Base-by-base conservation (phyloP, 441 rosid genomes). In the Euphorbia schlechtendalii region DNA sequence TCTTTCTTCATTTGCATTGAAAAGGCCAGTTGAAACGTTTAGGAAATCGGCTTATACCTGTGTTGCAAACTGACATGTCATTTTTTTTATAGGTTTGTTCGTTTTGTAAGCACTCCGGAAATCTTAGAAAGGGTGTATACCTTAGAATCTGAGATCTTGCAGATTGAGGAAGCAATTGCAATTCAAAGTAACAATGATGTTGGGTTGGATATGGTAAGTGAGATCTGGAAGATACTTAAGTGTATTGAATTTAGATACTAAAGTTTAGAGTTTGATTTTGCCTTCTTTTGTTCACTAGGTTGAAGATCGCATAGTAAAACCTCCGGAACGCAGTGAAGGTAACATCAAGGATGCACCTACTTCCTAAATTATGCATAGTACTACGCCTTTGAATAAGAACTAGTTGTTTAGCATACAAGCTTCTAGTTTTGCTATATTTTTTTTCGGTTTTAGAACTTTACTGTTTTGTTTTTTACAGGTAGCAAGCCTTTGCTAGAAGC, bases 21-120 rank as follows among this genome's bases (percentile, higher is more conserved):
- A 57, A 58, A 58, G 14, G 30, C 40, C 20, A 30, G 49, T 41
- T 57, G 13, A 30, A 32, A 46, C 34, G 32, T 32, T 46, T 57
- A 57, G 57, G 48, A 66, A 54, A 18, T 38, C 1, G 11, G 41
- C 12, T 15, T n/a, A 58, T 43, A 57, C 36, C 59, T 56, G 24
- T 55, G 60, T 27, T 56, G 63, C 22, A 15, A 73, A 38, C 49
- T 75, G 51, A 41, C 68, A 59, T 25, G 46, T 69, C 68, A 63
- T 65, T 38, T 32, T 41, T 56, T 36, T 71, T 64, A 40, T 70
- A 94, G 99, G 92, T 94, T 91, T 86, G 99, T 94, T 64, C 99
- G 99, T 27, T 94, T 94, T 79, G 98, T 94, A 70, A 94, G 96
- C 73, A 91, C 89, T 68, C 98, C 98, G 0, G 98, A 87, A 84